Evolutionary conservation across 2,329 filamentous ascomycete genomes (phyloP).

Genomic region (Arthrobotrys sinensis): DNA sequence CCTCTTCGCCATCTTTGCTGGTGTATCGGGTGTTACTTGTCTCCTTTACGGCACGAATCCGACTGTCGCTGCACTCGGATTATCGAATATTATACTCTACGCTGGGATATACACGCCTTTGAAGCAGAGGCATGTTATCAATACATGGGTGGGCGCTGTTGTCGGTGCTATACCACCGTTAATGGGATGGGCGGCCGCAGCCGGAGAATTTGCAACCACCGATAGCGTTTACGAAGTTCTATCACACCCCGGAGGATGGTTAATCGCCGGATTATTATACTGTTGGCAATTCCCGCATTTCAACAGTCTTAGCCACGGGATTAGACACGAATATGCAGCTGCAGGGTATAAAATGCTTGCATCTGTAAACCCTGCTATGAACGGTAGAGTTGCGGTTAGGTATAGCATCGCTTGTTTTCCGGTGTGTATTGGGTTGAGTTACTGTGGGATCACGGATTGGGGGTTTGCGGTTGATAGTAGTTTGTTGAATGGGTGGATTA

Average conservation of each 20-base stretch:
- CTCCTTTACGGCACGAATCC: conserved; percentile 94
- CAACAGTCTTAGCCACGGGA: conserved; percentile 90
- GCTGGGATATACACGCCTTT: conserved; percentile 93
- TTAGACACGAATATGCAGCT: conserved; percentile 87
- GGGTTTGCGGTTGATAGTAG: conserved; percentile 85
- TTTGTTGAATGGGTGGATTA: conserved; percentile 88
- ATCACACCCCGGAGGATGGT: conserved; percentile 79
- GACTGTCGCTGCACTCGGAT: conserved; percentile 88
- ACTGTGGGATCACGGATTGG: conserved; percentile 85
- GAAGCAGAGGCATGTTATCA: conserved; percentile 86
- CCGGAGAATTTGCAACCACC: conserved; percentile 80
- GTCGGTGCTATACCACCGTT: conserved; percentile 94
- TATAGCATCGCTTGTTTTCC: conserved; percentile 91
- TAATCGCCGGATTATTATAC: conserved; percentile 86
- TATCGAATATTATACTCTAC: conserved; percentile 88
- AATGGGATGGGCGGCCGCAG: conserved; percentile 98
- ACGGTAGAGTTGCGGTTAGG: conserved; percentile 86
- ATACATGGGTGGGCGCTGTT: conserved; percentile 95
- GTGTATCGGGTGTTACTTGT: conserved; percentile 77
- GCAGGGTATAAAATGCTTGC: conserved; percentile 81
- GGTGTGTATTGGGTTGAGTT: conserved; percentile 84
- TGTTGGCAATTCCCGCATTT: conserved; percentile 99
- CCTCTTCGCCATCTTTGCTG: conserved; percentile 83
- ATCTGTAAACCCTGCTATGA: conserved; percentile 88
- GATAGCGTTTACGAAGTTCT: conserved; percentile 50